Evolutionary conservation across 2,329 filamentous ascomycete species (phyloP), one percentile per base, ranked within the genome.

Genomic region (Xenoacremonium recifei): DNA sequence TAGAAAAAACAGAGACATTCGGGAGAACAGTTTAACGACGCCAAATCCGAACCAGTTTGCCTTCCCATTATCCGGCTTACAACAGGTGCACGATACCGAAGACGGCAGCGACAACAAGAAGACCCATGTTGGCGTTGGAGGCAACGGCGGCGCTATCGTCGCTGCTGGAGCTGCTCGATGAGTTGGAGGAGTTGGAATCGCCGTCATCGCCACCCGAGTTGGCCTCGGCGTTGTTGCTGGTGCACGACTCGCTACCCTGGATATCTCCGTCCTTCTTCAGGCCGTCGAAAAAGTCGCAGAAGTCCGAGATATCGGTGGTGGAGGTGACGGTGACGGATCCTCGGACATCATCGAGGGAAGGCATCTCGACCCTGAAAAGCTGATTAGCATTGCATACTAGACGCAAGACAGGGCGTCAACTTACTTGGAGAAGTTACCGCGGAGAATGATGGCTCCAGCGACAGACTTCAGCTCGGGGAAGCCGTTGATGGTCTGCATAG

Each of bases 341-440:
- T 61, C 77, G 76, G 54, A 91, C 86, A 50, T 84, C 76, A 45
- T 76, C 68, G 19, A 92, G 74, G 27, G 69, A 62, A 47, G 87
- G 84, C 40, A 96, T 77, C 25, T 75, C 62, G 53, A 93, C 82
- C 46, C 89, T 95, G 23, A 13, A 3, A 11, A 6, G n/a, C n/a
- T 13, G 15, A 27, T 51, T 34, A 57, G 47, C 17, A 29, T 23
- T 15, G 3, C 12, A 17, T 4, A 4, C 15, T 5, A 27, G 10
- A 4, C n/a, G 11, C 9, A 7, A 4, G 3, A 4, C 36, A 6
- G 2, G 11, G 2, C 12, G 38, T 11, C 15, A n/a, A 80, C 88
- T 75, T 77, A 95, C 89, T 79, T 75, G 50, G 82, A 77, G 68
- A 96, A 95, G 73, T 82, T 86, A 60, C 93, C 93, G 58, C 84